These are phyloP conservation scores for Vigna unguiculata DNA, from an alignment of 306 rosid genomes.

Conservation along the genomic window DNA sequence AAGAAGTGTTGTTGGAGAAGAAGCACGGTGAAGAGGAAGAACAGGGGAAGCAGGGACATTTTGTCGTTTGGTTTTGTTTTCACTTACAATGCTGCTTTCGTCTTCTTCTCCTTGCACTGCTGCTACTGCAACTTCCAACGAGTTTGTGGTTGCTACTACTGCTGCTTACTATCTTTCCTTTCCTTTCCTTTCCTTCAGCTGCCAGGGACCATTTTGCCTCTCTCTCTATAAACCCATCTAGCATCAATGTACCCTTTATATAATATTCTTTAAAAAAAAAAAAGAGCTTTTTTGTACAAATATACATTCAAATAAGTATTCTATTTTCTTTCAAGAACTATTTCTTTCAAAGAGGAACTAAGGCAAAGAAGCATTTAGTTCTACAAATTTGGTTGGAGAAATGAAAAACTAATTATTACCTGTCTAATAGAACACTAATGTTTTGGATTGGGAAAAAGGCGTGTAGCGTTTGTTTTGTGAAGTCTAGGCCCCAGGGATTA, in stretches of 20 bases:
- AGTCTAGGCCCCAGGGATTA: background rate
- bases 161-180: too few relatives aligned
- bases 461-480: background rate
- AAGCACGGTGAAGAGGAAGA: slow-evolving; percentile 23
- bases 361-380: background rate
- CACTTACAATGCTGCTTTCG: too few relatives aligned
- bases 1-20: background rate
- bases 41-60: slow-evolving; percentile 38
- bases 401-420: background rate
- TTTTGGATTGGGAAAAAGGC: background rate
- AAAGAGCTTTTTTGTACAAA: too few relatives aligned
- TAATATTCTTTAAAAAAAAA: too few relatives aligned
- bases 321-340: too few relatives aligned
- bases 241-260: too few relatives aligned
- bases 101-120: too few relatives aligned
- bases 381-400: background rate
- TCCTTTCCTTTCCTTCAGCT: too few relatives aligned
- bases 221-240: background rate
- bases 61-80: background rate
- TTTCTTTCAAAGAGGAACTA: too few relatives aligned
- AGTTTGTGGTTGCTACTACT: too few relatives aligned
- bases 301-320: too few relatives aligned
- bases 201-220: background rate
- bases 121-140: background rate
- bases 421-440: background rate